phyloP scores from a whole-genome alignment of 352 stramenopile species.

The Pythium utonaiense region DNA sequence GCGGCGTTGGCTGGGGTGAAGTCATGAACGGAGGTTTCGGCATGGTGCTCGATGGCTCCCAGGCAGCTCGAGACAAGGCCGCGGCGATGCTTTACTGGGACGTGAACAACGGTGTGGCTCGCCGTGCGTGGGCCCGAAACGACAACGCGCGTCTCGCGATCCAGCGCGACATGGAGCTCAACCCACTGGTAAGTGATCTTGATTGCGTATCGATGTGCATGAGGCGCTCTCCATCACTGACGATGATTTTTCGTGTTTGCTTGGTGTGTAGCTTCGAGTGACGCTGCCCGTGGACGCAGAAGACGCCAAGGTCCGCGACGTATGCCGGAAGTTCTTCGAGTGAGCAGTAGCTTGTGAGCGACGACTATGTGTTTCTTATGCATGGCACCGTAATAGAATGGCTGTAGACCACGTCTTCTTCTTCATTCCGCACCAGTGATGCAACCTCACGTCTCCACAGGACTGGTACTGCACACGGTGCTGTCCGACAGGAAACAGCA shows the following conservation, averaged over 20 bases:
- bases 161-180: constrained; percentile 74
- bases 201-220: background rate
- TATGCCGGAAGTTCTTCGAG: constrained; percentile 40
- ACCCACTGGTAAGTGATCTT: constrained; percentile 50
- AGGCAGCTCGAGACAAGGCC: constrained; percentile 58
- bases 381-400: too few relatives aligned
- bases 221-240: background rate
- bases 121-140: constrained; percentile 81
- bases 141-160: constrained; percentile 83
- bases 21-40: constrained; percentile 89
- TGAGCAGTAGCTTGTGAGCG: too few relatives aligned
- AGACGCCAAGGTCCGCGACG: constrained; percentile 40
- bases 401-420: too few relatives aligned
- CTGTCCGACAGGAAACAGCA: too few relatives aligned
- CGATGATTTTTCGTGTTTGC: constrained; percentile 17
- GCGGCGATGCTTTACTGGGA: constrained; percentile 84
- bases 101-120: constrained; percentile 86
- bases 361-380: too few relatives aligned
- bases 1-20: constrained; percentile 86
- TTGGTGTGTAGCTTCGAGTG: constrained; percentile 38
- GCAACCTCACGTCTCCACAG: too few relatives aligned
- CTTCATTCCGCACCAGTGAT: too few relatives aligned
- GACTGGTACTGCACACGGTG: too few relatives aligned
- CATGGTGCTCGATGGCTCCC: constrained; percentile 81
- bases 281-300: constrained; percentile 48